Evolutionary conservation across 768 basidiomycete species (phyloP).

Genomic region (Podaxis sp.): DNA sequence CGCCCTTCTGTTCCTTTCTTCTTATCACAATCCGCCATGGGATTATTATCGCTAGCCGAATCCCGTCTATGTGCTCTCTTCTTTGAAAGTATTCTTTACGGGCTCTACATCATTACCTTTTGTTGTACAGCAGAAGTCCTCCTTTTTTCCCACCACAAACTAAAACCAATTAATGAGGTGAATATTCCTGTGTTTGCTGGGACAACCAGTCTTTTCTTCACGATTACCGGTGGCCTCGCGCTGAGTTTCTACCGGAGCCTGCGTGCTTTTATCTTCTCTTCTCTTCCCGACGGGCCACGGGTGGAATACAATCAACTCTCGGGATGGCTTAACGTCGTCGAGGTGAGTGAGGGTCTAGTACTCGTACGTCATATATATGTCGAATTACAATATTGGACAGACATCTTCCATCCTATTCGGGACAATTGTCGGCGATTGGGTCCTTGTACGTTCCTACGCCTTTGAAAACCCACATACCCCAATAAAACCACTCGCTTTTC

Average conservation of each 20-base stretch:
- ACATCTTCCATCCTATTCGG: slow-evolving; percentile 3
- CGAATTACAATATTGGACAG: background rate
- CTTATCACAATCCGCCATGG: background rate
- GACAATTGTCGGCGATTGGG: background rate
- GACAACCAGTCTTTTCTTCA: background rate
- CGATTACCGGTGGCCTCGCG: background rate
- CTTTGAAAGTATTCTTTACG: slow-evolving; percentile 3
- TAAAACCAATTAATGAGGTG: background rate
- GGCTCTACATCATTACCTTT: slow-evolving; percentile 5
- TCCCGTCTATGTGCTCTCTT: slow-evolving; percentile 9
- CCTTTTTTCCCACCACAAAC: background rate
- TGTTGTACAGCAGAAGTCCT: background rate
- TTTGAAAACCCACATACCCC: background rate
- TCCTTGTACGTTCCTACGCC: background rate
- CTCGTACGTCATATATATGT: too few species aligned
- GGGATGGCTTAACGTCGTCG: background rate
- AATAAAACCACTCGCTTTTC: too few species aligned
- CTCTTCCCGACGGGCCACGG: background rate
- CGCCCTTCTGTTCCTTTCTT: background rate
- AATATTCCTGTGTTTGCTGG: slow-evolving; percentile 5
- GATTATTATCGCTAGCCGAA: background rate
- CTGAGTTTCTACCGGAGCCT: slow-evolving; percentile 5
- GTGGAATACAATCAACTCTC: background rate
- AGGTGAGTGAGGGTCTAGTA: background rate
- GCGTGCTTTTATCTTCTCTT: background rate